Base-by-base conservation (phyloP, 441 rosid species). In the Manihot esculenta region DNA sequence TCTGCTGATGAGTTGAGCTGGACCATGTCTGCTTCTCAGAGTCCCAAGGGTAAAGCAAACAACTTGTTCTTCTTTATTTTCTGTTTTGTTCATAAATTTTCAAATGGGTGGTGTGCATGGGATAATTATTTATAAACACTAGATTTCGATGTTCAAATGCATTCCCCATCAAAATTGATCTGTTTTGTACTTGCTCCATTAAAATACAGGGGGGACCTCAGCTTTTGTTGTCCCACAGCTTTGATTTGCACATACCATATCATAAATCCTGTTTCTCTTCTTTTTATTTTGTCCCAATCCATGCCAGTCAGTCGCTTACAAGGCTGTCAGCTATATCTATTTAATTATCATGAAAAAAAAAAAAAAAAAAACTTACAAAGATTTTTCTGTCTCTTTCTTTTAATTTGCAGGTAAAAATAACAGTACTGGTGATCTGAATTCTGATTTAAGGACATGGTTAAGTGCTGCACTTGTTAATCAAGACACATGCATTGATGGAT, bases 401-500 rank as follows among this genome's bases (percentile, higher is more conserved):
- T n/a, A 0, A 62, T 49, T 23, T 65, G 53, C 87, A 91, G 97
- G 85, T 33, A 94, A 83, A 72, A 68, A 84, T 7, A 84, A 88
- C 74, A 78, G 99, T 73, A 87, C 93, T 1, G 97, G 97, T 12
- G 81, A 94, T 81, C 72, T 92, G 61, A 74, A 86, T 74, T 84
- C 85, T 14, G 97, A 93, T 81, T 66, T 92, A 69, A 83, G 79
- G 76, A 82, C 97, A 75, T 93, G 97, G 95, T 72, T 93, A 68
- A 84, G 98, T 75, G 98, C 97, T 57, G 87, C 97, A 68, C 79
- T 93, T 3, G 77, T 83, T 26, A 88, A 90, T 67, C 93, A 89
- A 72, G 92, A 84, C 69, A 93, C 98, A 62, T 93, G 98, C 86
- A 76, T 70, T 13, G 98, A 90, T 47, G 98, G 98, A 27, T 85